Conservation (phyloP, 306 rosid species). For the Citrullus amarus region DNA sequence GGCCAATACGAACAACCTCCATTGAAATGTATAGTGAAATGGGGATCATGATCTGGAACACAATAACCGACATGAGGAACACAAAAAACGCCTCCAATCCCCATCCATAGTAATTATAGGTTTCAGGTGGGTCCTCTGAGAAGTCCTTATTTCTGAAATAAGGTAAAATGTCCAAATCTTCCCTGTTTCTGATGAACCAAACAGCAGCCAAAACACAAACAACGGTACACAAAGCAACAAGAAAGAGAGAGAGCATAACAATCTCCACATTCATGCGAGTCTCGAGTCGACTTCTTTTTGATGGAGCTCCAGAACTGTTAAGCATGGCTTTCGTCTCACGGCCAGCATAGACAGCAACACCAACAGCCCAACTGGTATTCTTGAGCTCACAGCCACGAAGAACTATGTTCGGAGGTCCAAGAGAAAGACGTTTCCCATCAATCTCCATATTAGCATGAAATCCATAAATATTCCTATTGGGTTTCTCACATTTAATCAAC, state of each 20-base stretch:
- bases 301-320: constrained; percentile 89
- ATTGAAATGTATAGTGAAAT: constrained; percentile 86
- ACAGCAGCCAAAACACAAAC: constrained; percentile 64
- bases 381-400: constrained; percentile 87
- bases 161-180: constrained; percentile 36
- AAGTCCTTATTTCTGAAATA: constrained; percentile 54
- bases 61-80: constrained; percentile 90
- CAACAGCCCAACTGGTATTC: constrained; percentile 76
- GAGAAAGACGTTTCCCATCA: constrained; percentile 66
- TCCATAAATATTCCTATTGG: constrained; percentile 89
- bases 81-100: constrained; percentile 62
- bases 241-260: constrained; percentile 67
- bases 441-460: constrained; percentile 73
- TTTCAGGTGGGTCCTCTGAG: constrained; percentile 13
- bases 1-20: constrained; percentile 95
- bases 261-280: constrained; percentile 83
- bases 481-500: constrained; percentile 78
- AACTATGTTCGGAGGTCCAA: constrained; percentile 83
- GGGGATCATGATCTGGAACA: constrained; percentile 92
- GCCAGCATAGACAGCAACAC: constrained; percentile 83
- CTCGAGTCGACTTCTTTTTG: constrained; percentile 89
- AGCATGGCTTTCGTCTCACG: constrained; percentile 92
- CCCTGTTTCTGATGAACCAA: constrained; percentile 55
- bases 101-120: constrained; percentile 61
- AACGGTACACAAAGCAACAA: constrained; percentile 50